A percentile compares a stretch with the other conserved stretches of the same genome.
phyloP scores from a whole-genome alignment of 169 alveolate genomes.

The Cryptosporidium sp. region DNA sequence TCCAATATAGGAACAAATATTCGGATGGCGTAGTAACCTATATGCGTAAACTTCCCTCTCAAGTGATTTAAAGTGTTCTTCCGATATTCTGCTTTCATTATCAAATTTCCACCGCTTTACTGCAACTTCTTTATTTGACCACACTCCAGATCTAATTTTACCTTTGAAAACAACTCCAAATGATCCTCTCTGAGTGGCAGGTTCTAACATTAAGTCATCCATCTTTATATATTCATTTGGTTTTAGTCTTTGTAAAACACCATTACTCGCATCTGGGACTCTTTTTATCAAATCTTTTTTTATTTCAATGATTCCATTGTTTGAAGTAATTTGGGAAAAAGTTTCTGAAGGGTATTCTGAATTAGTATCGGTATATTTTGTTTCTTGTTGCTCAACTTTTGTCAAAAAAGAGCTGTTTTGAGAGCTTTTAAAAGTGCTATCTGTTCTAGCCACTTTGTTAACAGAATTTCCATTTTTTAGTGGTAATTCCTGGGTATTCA shows the following conservation, averaged over 20 bases:
- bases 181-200: conserved; percentile 74
- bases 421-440: not conserved
- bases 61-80: conserved; percentile 78
- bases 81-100: conserved; percentile 62
- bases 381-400: not conserved
- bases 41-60: conserved; percentile 84
- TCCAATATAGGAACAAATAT: conserved; percentile 81
- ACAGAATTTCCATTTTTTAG: not conserved
- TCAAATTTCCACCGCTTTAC: conserved; percentile 74
- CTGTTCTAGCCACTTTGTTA: not conserved
- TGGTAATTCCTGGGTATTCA: not conserved
- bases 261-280: conserved; percentile 75
- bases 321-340: conserved; percentile 52
- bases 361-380: not conserved
- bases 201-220: conserved; percentile 69
- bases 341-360: conserved; percentile 15
- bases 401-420: not conserved
- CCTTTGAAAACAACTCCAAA: conserved; percentile 73
- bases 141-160: conserved; percentile 41
- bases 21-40: conserved; percentile 80
- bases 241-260: conserved; percentile 61
- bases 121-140: conserved; percentile 66
- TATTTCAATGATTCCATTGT: conserved; percentile 49
- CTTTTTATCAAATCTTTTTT: conserved; percentile 59
- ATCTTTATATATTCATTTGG: conserved; percentile 53